Evolutionary conservation across 805 yeast genomes (phyloP), one percentile per base, ranked within the genome.

Genomic region (Pichia paraexigua): DNA sequence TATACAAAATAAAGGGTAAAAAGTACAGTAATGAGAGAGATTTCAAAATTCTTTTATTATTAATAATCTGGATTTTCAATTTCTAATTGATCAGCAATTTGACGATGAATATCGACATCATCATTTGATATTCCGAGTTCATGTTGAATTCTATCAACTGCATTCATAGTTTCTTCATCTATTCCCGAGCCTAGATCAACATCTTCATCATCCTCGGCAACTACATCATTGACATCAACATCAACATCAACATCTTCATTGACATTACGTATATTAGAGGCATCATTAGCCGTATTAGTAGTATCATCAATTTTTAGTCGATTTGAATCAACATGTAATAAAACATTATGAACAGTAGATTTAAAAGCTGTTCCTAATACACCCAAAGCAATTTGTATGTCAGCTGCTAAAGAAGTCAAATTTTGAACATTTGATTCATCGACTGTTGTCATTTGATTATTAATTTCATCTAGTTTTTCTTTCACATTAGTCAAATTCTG

Each of bases 341-440:
- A 43, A 3, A 56, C 54, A 46, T 58, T 41, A 52, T 58, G 56
- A 59, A 70, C 58, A 53, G 64, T 41, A 57, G 65, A 41, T 60
- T 58, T 45, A 65, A 70, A 55, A 52, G 60, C 47, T 46, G 63
- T 53, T 60, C 72, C 53, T 59, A 58, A 27, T 61, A 63, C 22
- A 60, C 64, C 57, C 59, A 55, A 44, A 55, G 53, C 49, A 7
- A 42, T 41, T 37, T 58, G 60, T 30, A 58, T 24, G 2, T 49
- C 49, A n/a, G 45, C 30, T 6, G 53, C 39, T 5, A 46, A 44
- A 3, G 35, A 25, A 7, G 48, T 43, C 8, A 51, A 39, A 20
- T 30, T 41, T 25, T 42, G 37, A 5, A 46, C 28, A 21, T 53
- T 47, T 13, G 41, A 20, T 2, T 35, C 45, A 9, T 27, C 32